Base-by-base conservation (phyloP, 2,329 filamentous ascomycete genomes). In the Plectosphaerella cucumerina region DNA sequence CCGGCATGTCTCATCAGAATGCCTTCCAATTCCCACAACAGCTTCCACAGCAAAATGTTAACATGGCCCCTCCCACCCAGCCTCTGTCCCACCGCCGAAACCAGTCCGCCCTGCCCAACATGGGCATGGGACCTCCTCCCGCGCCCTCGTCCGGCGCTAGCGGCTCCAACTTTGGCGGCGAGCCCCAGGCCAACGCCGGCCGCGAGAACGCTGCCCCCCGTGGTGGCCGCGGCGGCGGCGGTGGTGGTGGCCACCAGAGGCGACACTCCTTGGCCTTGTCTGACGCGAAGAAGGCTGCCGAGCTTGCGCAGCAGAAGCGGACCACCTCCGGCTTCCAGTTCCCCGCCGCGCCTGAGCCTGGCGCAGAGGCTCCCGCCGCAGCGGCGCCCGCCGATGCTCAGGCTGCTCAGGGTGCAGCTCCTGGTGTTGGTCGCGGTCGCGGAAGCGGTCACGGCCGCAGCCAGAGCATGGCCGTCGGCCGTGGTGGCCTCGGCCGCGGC, bases 241-340 rank as follows among this genome's bases (percentile, higher is more conserved):
- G 84, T 55, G 85, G 80, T 52, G 81, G 85, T 62, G 93, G 93
- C 55, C 94, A 99, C 67, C 88, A 95, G 70, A 85, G 94, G 65
- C 87, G 94, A 70, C 94, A 99, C 73, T 99, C 94, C 18, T 78
- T 99, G 57, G 94, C 92, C 56, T 77, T 99, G 57, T 90, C 92
- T 35, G 94, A 99, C 70, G 94, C 94, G 47, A 97, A 96, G 74
- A 97, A 97, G 75, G 94, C 94, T 45, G 94, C 94, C 51, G 94
- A 99, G 69, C 74, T 96, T 57, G 94, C 94, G 46, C 94, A 99
- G 73, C 93, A 96, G 77, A 97, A 97, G 75, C 82, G 92, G 69
- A 96, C 93, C 50, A 91, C 92, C 55, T 91, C 89, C 56, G 91
- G 86, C 52, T 99, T 97, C 72, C 92, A 96, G 67, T 99, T 99